Base-by-base conservation (phyloP, 208 protist genomes). In the Trypanosoma avium region DNA sequence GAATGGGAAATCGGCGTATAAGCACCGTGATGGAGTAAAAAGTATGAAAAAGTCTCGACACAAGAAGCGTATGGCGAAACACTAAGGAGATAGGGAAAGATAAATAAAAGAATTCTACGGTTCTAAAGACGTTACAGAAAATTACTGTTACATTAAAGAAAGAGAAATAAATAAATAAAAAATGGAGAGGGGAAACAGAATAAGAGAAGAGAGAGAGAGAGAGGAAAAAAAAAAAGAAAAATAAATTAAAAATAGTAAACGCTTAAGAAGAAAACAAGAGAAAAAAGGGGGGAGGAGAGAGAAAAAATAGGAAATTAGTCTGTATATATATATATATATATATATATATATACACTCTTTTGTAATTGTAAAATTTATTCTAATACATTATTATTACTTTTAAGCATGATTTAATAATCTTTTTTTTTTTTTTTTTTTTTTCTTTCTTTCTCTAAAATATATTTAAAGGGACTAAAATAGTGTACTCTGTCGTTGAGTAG, bases 1-100 rank as follows among this genome's bases (percentile, higher is more conserved):
- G 62, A 90, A 81, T 50, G 85, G 85, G 12, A 65, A 77, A 10
- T 27, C 60, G 2, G 64, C 84, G 3, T 88, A 65, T 53, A 84
- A 86, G 55, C 77, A 77, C 46, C 73, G 77, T 10, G 74, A 81
- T n/a, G 75, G 77, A 10, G 79, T 74, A 24, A 81, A 82, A 61
- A 52, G 80, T 29, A 82, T 77, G 64, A 93, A 86, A 42, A 96
- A 93, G 76, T 82, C 81, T 10, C 77, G 90, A 10, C 82, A 90
- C 48, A 52, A 48, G 36, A 90, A 86, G 70, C 56, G 73, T 29
- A 66, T 88, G 32, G 71, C 77, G 61, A 85, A 78, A 53, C 90
- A 93, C 71, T 95, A 75, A 81, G 21, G 8, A 5, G 3, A 22
- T 43, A 19, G 21, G 8, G 4, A n/a, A n/a, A n/a, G n/a, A n/a